These are phyloP conservation scores for Furcasterigmium sp. DNA, from an alignment of 2,329 filamentous ascomycete genomes.

Conservation along the genomic window DNA sequence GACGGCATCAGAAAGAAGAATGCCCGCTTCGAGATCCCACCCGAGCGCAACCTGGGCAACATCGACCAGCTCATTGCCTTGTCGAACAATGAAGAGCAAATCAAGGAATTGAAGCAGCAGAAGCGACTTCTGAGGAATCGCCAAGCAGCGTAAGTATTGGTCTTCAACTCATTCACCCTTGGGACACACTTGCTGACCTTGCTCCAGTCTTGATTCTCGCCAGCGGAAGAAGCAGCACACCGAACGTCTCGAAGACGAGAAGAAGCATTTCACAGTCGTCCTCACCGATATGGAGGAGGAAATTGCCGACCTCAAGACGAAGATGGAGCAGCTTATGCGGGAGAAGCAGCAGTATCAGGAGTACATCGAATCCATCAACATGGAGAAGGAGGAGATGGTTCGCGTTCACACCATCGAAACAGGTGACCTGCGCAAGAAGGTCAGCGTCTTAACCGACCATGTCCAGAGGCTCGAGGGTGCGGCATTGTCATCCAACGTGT, in stretches of 20 bases:
- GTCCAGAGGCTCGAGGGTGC: constrained; percentile 65
- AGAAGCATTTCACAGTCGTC: constrained; percentile 79
- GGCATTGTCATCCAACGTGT: constrained; percentile 33
- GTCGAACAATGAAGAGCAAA: constrained; percentile 84
- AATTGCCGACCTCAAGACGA: constrained; percentile 60
- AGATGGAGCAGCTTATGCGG: constrained; percentile 64
- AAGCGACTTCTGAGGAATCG: constrained; percentile 92
- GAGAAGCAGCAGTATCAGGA: constrained; percentile 72
- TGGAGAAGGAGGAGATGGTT: constrained; percentile 91
- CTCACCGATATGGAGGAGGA: constrained; percentile 78
- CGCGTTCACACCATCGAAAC: constrained; percentile 85
- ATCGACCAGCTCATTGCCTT: constrained; percentile 90
- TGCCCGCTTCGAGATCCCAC: constrained; percentile 92
- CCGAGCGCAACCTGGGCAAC: constrained; percentile 87
- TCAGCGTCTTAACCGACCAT: constrained; percentile 72
- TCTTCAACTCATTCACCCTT: constrained; percentile 4
- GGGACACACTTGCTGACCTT: constrained; percentile 11
- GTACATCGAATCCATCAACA: constrained; percentile 69
- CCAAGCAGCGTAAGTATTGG: constrained; percentile 79
- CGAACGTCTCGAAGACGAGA: constrained; percentile 92
- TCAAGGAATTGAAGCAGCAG: constrained; percentile 98
- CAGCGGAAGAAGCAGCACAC: constrained; percentile 98
- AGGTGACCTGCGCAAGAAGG: constrained; percentile 86
- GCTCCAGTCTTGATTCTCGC: constrained; percentile 86
- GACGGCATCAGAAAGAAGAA: constrained; percentile 99